These are phyloP conservation scores for Plasmodium fragile DNA, from an alignment of 169 alveolate genomes.

Conservation along the genomic window DNA sequence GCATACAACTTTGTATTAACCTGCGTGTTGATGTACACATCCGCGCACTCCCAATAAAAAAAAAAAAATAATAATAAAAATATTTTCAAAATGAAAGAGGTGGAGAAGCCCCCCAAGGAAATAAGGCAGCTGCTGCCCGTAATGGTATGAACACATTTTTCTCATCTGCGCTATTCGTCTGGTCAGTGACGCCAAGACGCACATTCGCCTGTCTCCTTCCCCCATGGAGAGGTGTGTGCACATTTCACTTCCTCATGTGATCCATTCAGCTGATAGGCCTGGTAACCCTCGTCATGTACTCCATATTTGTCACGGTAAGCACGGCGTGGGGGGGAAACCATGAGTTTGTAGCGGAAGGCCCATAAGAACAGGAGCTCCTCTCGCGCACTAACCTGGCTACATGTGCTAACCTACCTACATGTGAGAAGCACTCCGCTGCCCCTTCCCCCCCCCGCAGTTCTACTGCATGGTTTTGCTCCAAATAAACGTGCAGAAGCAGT, in stretches of 20 bases:
- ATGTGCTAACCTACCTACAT: background rate
- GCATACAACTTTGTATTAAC: background rate
- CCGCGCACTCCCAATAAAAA: background rate
- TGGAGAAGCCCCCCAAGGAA: conserved; percentile 1
- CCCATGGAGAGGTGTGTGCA: background rate
- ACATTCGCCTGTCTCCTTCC: background rate
- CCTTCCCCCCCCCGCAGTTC: background rate
- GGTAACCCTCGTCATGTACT: conserved; percentile 60
- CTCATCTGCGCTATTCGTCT: background rate
- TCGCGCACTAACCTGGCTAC: background rate
- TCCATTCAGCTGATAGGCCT: conserved; percentile 44
- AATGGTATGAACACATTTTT: conserved; percentile 21
- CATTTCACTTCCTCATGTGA: background rate
- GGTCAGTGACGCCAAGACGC: background rate
- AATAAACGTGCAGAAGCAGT: conserved; percentile 40
- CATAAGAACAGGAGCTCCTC: background rate
- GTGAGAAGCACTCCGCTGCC: background rate
- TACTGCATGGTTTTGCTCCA: conserved; percentile 46
- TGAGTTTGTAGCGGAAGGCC: background rate
- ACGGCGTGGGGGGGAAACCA: background rate
- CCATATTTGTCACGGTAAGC: conserved; percentile 52
- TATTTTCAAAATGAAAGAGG: conserved; percentile 14
- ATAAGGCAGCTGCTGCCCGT: conserved; percentile 60
- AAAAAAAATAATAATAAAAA: background rate
- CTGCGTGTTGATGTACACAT: background rate